Percentiles rank a stretch among this genome's conserved stretches.
phyloP scores from a whole-genome alignment of 2,329 filamentous ascomycete genomes.

The Fusarium fujikuroi region DNA sequence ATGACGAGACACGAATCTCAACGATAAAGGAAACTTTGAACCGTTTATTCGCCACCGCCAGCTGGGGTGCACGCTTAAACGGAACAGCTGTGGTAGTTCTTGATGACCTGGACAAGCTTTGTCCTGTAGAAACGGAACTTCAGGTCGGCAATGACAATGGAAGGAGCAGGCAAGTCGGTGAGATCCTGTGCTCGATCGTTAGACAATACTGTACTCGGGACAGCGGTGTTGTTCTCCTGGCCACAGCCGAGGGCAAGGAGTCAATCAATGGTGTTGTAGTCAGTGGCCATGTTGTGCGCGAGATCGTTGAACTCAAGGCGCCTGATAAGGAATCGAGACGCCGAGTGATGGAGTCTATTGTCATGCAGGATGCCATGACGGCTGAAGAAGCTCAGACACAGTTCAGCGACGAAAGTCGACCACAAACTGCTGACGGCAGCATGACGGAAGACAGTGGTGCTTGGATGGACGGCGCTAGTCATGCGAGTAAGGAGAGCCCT shows the following conservation, averaged over 20 bases:
- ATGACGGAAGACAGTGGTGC: constrained; percentile 65
- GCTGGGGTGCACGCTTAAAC: constrained; percentile 89
- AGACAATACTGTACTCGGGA: constrained; percentile 84
- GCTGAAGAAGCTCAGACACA: constrained; percentile 52
- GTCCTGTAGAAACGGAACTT: constrained; percentile 92
- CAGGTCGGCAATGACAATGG: constrained; percentile 95
- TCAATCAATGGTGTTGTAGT: constrained; percentile 90
- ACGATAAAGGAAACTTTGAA: constrained; percentile 90
- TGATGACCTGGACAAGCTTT: constrained; percentile 93
- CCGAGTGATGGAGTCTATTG: constrained; percentile 83
- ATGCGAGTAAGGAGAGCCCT: constrained; percentile 57
- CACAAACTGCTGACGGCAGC: constrained; percentile 66
- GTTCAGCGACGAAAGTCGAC: constrained; percentile 61
- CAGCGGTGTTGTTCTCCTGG: constrained; percentile 85
- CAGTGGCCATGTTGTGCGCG: constrained; percentile 89
- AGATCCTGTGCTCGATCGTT: constrained; percentile 84
- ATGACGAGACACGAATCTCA: constrained; percentile 88
- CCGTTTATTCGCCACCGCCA: constrained; percentile 85
- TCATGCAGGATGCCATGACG: constrained; percentile 63
- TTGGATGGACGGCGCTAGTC: constrained; percentile 81
- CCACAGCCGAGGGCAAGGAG: constrained; percentile 93
- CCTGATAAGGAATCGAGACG: constrained; percentile 91
- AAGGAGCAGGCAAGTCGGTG: constrained; percentile 90
- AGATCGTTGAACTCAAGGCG: constrained; percentile 89
- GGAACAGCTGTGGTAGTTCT: constrained; percentile 87